A percentile compares a stretch with the other conserved stretches of the same genome.
Evolutionary conservation across 257 asterid species (phyloP).

Genomic region (Ilex aquifolium): DNA sequence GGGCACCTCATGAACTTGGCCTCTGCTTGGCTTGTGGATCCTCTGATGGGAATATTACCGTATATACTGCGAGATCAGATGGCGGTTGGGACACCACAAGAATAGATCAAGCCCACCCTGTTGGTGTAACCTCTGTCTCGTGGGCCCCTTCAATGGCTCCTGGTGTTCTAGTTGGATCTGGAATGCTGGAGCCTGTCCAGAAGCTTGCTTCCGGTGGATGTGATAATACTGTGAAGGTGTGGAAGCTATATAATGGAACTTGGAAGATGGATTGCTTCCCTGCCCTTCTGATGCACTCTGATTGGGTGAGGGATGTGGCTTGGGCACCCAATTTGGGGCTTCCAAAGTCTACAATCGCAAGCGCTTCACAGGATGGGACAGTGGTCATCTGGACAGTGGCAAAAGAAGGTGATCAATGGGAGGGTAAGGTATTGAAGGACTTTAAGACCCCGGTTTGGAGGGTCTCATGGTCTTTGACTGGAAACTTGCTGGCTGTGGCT

Average conservation of each 20-base stretch:
- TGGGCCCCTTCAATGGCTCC: background rate
- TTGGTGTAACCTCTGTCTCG: background rate
- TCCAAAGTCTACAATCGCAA: background rate
- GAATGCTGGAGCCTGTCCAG: background rate
- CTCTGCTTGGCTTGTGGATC: background rate
- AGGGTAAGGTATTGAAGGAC: background rate
- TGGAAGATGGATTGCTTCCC: background rate
- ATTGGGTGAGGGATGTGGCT: conserved; percentile 2
- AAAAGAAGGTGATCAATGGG: background rate
- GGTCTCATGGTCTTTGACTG: background rate
- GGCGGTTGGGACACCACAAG: conserved; percentile 1
- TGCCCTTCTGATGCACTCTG: background rate
- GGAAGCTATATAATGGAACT: background rate
- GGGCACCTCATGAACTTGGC: background rate
- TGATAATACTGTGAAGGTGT: conserved; percentile 1
- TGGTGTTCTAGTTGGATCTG: background rate
- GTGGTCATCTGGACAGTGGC: background rate
- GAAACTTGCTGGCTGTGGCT: conserved; percentile 1
- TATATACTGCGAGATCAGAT: background rate
- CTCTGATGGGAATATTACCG: background rate
- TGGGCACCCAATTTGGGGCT: background rate
- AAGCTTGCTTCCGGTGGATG: background rate
- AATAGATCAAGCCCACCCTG: background rate
- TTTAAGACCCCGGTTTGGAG: background rate
- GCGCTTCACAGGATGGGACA: background rate